Percentiles rank a stretch among this genome's conserved stretches.
These are phyloP conservation scores for Chaetomidium leptoderma DNA, from an alignment of 495 filamentous ascomycete species.

Conservation along the genomic window DNA sequence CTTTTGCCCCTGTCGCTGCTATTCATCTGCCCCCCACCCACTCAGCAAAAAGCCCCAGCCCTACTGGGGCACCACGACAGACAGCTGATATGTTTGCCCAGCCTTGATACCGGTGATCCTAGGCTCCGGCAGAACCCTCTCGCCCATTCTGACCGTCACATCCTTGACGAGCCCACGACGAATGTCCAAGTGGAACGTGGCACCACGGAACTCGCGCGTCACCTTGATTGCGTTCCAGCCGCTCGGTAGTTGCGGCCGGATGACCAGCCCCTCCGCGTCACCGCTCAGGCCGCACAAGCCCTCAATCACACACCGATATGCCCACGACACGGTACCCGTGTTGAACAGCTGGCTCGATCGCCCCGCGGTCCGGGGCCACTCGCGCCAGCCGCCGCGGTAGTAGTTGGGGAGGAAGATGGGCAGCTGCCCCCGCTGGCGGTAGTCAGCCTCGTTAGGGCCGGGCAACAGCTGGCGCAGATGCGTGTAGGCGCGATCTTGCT, in stretches of 20 bases:
- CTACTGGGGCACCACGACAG: constrained; percentile 36
- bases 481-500: constrained; percentile 48
- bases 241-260: constrained; percentile 49
- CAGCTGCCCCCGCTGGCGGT: constrained; percentile 51
- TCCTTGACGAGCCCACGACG: constrained; percentile 41
- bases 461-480: constrained; percentile 50
- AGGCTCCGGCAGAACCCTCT: constrained; percentile 33
- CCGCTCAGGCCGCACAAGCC: constrained; percentile 51
- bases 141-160: constrained; percentile 37
- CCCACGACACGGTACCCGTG: constrained; percentile 55
- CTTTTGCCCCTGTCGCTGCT: not conserved
- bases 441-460: constrained; percentile 48
- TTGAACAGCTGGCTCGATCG: constrained; percentile 55
- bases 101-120: constrained; percentile 37
- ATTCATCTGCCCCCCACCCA: not conserved
- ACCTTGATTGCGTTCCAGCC: constrained; percentile 48
- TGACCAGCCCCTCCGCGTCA: constrained; percentile 41
- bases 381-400: constrained; percentile 50
- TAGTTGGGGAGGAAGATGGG: constrained; percentile 56
- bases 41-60: not conserved
- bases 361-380: constrained; percentile 50
- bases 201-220: constrained; percentile 47
- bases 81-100: constrained; percentile 41
- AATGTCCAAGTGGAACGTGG: constrained; percentile 47
- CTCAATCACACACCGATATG: constrained; percentile 51